Evolutionary conservation across 192 early-diverging fungal species (phyloP).

Genomic region (Podila epigama): DNA sequence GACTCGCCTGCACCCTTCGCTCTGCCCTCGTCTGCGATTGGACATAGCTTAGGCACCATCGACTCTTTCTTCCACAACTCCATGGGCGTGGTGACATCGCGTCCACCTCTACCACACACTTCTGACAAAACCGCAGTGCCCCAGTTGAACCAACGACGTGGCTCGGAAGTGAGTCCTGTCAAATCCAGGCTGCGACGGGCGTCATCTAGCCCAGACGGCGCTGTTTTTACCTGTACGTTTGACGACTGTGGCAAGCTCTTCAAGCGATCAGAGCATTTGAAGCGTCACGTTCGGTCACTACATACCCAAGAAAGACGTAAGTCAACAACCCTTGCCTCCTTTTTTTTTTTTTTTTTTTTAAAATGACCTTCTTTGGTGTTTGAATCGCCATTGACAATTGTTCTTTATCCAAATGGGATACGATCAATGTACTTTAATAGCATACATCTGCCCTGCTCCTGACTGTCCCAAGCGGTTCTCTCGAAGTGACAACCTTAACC

Average conservation of each 20-base stretch:
- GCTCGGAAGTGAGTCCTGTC: background rate
- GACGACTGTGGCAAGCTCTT: constrained; percentile 62
- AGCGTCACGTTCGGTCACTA: constrained; percentile 64
- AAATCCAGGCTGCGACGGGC: constrained; percentile 21
- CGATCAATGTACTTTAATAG: constrained; percentile 25
- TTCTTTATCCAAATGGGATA: background rate
- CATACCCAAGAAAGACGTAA: constrained; percentile 69
- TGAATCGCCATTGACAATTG: background rate
- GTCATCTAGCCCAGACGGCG: constrained; percentile 22
- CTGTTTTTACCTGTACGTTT: constrained; percentile 40
- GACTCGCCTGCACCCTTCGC: too few species aligned
- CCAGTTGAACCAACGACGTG: background rate
- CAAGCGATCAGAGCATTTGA: constrained; percentile 67
- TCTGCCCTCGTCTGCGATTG: too few species aligned
- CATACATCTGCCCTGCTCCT: constrained; percentile 54
- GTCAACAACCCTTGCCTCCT: too few species aligned
- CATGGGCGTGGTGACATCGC: too few species aligned
- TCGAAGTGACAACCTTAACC: constrained; percentile 62
- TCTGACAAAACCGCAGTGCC: too few species aligned
- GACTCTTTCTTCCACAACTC: too few species aligned
- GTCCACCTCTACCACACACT: too few species aligned
- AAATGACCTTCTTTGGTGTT: background rate
- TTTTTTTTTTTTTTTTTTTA: background rate
- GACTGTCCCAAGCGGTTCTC: constrained; percentile 62
- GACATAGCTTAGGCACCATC: too few species aligned